These are phyloP conservation scores for Rehmannia glutinosa DNA, from an alignment of 257 asterid genomes.

Conservation along the genomic window DNA sequence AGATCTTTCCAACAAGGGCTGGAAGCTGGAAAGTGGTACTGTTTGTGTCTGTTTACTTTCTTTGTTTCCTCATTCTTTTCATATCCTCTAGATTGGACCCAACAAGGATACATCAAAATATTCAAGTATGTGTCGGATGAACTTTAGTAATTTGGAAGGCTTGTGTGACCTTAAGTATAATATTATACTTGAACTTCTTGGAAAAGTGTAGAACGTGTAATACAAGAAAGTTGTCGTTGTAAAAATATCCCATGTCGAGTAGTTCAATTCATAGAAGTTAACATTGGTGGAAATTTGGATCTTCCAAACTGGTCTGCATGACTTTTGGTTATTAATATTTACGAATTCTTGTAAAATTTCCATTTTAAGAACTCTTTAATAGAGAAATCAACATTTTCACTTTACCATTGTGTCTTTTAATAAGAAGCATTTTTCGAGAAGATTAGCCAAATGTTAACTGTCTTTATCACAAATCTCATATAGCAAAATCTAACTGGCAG, in stretches of 20 bases:
- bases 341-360: background rate
- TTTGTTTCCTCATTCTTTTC: conserved; percentile 7
- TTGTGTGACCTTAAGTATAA: background rate
- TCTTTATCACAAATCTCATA: background rate
- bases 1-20: conserved; percentile 84
- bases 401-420: background rate
- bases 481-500: conserved; percentile 1
- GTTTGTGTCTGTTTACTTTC: conserved; percentile 18
- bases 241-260: background rate
- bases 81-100: conserved; percentile 10
- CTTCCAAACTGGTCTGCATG: background rate
- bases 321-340: background rate
- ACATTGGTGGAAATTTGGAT: background rate
- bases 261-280: background rate
- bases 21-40: conserved; percentile 97
- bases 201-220: conserved; percentile 9
- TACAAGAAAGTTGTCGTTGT: conserved; percentile 1
- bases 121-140: conserved; percentile 1
- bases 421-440: background rate
- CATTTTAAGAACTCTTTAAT: background rate
- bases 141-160: background rate
- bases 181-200: conserved; percentile 12
- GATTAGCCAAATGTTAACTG: background rate
- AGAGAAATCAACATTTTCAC: background rate
- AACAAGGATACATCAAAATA: background rate